Evolutionary conservation across 768 basidiomycete species (phyloP).

Genomic region (Phlebiopsis gigantea): DNA sequence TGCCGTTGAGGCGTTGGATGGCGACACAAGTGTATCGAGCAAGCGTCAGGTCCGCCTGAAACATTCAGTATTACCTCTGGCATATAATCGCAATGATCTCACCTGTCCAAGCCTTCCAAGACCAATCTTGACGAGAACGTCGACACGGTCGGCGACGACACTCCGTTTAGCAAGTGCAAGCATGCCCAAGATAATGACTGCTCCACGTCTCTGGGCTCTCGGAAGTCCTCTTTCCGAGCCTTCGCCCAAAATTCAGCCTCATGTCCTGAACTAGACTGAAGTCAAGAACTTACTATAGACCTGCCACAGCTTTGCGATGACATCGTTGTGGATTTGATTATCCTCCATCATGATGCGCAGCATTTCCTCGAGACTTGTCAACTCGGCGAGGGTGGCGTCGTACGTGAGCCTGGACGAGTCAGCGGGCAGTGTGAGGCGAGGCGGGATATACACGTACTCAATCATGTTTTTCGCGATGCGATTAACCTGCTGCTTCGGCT

Average conservation of each 20-base stretch:
- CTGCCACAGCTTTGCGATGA: conserved; percentile 91
- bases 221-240: conserved; percentile 75
- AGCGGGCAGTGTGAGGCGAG: not conserved
- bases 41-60: conserved; percentile 81
- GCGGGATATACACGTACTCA: conserved; percentile 50
- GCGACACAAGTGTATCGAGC: conserved; percentile 94
- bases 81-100: conserved; percentile 4
- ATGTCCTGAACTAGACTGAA: not conserved
- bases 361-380: conserved; percentile 95
- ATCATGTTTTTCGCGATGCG: conserved; percentile 97
- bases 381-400: conserved; percentile 86
- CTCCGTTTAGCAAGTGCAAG: conserved; percentile 78
- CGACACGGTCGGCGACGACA: conserved; percentile 78
- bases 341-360: conserved; percentile 96
- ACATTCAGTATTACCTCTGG: not conserved
- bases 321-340: conserved; percentile 73
- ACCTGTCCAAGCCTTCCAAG: conserved; percentile 84
- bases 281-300: conserved; percentile 88
- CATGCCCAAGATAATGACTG: conserved; percentile 97
- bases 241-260: too few relatives aligned
- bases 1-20: conserved; percentile 87
- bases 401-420: conserved; percentile 69
- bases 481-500: conserved; percentile 82
- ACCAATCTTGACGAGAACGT: conserved; percentile 81
- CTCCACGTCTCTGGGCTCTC: conserved; percentile 82